Base-by-base conservation (phyloP, 2,329 filamentous ascomycete species). In the Fusarium napiforme region DNA sequence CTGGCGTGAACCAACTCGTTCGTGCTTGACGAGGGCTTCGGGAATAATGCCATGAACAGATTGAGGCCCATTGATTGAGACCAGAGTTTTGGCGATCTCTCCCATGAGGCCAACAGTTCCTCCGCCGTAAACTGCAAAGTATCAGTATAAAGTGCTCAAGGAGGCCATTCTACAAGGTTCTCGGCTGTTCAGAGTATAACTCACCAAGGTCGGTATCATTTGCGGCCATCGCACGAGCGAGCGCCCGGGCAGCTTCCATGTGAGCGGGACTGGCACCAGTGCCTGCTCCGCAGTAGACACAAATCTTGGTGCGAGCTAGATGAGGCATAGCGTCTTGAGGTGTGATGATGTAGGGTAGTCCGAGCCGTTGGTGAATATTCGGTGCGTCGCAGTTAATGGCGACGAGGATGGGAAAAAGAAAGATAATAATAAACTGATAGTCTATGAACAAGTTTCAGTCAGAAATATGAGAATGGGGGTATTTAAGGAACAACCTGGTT, bases 41-140 rank as follows among this genome's bases (percentile, higher is more conserved):
- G 96, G 96, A 78, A 99, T 98, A 81, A 99, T 93, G 79, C 96
- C 96, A 84, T 98, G 96, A 14, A 98, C 96, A 15, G 92, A 85
- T 55, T 90, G 82, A 1, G 95, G 94, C 4, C 96, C 96, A 6
- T 92, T 91, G 70, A 98, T 89, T 0, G 92, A 87, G 75, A 97
- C 94, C 32, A 99, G 90, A 0, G 94, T 95, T 77, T 92, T 92
- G 47, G 96, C 94, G 12, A 98, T 83, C 80, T 98, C 95, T 79
- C 96, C 96, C 96, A 99, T 99, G 47, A 99, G 88, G 11, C 96
- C 96, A 39, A 94, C 90, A 5, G 96, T 98, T 78, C 96, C 96
- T 75, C 96, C 96, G 74, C 96, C 96, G 83, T 98, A 99, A 71
- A 98, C 95, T 90, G 40, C 43, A 76, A 63, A 68, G 60, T 45